phyloP scores from a whole-genome alignment of 176 grass and related monocot genomes.

The Luzula sylvatica region DNA sequence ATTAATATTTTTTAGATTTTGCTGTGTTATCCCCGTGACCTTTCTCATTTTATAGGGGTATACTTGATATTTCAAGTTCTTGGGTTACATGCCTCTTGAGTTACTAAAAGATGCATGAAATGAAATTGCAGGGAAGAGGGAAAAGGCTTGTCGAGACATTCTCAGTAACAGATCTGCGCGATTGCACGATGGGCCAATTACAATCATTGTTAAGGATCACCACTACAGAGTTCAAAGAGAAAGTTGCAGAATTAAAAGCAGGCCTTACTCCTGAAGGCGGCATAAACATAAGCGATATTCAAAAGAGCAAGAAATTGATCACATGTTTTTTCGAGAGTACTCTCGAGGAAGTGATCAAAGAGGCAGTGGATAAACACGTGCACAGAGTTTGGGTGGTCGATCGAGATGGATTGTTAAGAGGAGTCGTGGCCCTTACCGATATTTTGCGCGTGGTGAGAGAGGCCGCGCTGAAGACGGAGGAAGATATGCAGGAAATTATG shows the following conservation, averaged over 20 bases:
- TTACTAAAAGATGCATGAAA: neutral
- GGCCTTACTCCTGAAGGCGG: neutral
- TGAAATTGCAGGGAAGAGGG: constrained; percentile 45
- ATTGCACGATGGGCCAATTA: constrained; percentile 44
- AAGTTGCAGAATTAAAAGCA: constrained; percentile 18
- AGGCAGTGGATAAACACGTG: constrained; percentile 37
- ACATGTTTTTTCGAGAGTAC: constrained; percentile 46
- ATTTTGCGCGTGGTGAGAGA: constrained; percentile 42
- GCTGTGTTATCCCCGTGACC: neutral
- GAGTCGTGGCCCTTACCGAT: constrained; percentile 59
- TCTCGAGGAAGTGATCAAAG: constrained; percentile 40
- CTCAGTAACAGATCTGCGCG: constrained; percentile 56
- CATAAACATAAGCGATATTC: neutral
- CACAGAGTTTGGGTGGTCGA: constrained; percentile 74
- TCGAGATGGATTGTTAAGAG: constrained; percentile 19
- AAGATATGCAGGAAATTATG: constrained; percentile 25
- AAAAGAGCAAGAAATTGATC: constrained; percentile 18
- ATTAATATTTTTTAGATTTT: neutral
- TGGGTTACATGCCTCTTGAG: too few relatives aligned
- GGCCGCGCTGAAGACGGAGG: constrained; percentile 38
- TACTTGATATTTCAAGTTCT: neutral
- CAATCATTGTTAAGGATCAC: constrained; percentile 36
- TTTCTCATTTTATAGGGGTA: too few relatives aligned
- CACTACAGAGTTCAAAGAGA: constrained; percentile 66
- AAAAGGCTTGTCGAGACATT: constrained; percentile 59